phyloP scores from a whole-genome alignment of 768 basidiomycete genomes.

The Panellus pusillus region DNA sequence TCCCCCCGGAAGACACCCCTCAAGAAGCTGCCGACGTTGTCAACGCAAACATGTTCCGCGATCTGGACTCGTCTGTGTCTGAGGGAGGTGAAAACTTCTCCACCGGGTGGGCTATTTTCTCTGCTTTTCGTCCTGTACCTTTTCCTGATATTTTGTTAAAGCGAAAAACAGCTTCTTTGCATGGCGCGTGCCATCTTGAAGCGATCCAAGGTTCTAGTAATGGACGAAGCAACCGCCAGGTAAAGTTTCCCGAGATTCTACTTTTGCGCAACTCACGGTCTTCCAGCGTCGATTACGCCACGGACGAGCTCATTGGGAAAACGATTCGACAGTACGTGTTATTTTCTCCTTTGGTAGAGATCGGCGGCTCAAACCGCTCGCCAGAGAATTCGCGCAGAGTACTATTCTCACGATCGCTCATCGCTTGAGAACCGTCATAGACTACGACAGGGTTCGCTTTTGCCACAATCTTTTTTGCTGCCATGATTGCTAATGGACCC shows the following conservation, averaged over 20 bases:
- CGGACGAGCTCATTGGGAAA: constrained; percentile 83
- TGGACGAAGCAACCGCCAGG: constrained; percentile 87
- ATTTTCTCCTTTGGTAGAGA: no score
- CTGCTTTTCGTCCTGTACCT: neutral
- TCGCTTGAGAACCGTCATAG: constrained; percentile 75
- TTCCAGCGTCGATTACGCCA: constrained; percentile 29
- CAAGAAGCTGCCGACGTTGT: constrained; percentile 48
- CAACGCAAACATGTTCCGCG: constrained; percentile 76
- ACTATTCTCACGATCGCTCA: constrained; percentile 86
- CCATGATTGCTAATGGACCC: neutral
- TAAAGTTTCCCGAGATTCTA: constrained; percentile 20
- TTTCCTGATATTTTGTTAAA: constrained; percentile 23
- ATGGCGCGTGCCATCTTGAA: constrained; percentile 88
- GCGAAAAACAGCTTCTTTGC: constrained; percentile 80
- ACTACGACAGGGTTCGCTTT: constrained; percentile 68
- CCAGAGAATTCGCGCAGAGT: constrained; percentile 74
- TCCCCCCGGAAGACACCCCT: constrained; percentile 54
- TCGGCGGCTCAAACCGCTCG: neutral
- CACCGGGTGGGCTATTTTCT: constrained; percentile 53
- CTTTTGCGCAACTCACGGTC: neutral
- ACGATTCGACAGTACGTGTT: constrained; percentile 72
- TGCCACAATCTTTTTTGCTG: neutral
- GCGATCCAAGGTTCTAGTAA: constrained; percentile 73
- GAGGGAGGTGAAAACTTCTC: constrained; percentile 93
- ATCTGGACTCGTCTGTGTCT: constrained; percentile 70